Base-by-base conservation (phyloP, 208 protist genomes). In the Borovskyia barvae region DNA sequence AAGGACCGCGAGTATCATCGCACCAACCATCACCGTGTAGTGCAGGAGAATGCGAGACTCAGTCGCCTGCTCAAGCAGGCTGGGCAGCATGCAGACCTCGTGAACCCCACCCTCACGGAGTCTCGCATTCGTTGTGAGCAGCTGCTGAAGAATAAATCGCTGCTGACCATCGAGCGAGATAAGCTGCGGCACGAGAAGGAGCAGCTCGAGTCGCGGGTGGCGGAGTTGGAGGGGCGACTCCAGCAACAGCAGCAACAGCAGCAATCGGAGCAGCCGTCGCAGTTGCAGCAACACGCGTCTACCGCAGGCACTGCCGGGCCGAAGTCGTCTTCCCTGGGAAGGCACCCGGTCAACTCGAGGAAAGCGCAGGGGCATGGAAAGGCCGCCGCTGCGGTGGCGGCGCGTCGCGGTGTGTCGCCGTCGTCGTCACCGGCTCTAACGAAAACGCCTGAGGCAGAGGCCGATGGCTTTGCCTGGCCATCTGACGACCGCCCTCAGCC, bases 1-100 rank as follows among this genome's bases (percentile, higher is more conserved):
- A 93, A 95, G 48, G 90, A 96, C 30, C 76, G 87, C 35, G 91
- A 96, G 52, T 95, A 90, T 59, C 93, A 97, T 68, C 82, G 87
- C 32, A 70, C 76, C 41, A 89, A 78, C 50, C 90, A 97, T 67
- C 88, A 87, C 36, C 82, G 88, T 35, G 82, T 94, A 14, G 83
- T 96, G 48, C 90, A 96, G 72, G 87, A 95, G 52, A 93, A 90
- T 41, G 84, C 83, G 33, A 75, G 77, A 47, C 48, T 96, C 29
- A 51, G 48, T 35, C 83, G 81, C 62, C 69, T 92, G 47, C 71
- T 97, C 36, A 75, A 77, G 55, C 78, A 90, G 52, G 77, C 88
- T 5, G 73, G 89, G 39, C 48, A 75, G 55, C 81, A 95, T 50
- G 83, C 84, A 5, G 68, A 85, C 54, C 68, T 83, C 45, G 72